phyloP scores from a whole-genome alignment of 108 stramenopile species.

The Cyclotella baltica region DNA sequence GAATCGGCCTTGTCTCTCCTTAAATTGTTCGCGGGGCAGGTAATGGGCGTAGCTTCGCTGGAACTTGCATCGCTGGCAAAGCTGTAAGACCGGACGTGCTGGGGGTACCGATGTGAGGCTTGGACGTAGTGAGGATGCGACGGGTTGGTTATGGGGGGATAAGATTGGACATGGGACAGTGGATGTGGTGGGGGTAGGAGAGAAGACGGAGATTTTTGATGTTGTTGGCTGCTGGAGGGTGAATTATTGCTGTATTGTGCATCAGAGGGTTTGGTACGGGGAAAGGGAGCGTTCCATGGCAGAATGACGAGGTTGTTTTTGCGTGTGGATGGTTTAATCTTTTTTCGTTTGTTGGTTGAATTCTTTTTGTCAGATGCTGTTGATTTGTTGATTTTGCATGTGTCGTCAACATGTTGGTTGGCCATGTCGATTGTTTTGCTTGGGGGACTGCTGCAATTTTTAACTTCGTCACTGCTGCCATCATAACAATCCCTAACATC shows the following conservation, averaged over 20 bases:
- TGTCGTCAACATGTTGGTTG: not conserved
- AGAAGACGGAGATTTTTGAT: conserved; percentile 1
- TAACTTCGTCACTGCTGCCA: not conserved
- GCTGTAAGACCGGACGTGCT: conserved; percentile 7
- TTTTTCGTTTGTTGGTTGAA: conserved; percentile 17
- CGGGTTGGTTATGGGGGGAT: conserved; percentile 17
- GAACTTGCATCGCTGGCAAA: conserved; percentile 3
- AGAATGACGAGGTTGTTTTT: conserved; percentile 45
- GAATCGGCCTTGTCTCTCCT: not conserved
- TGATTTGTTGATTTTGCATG: not conserved
- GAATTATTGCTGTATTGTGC: not conserved
- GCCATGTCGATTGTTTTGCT: not conserved
- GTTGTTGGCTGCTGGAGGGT: not conserved
- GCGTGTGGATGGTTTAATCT: conserved; percentile 6
- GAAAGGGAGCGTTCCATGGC: conserved; percentile 11
- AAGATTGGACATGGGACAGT: conserved; percentile 1
- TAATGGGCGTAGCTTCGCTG: conserved; percentile 14
- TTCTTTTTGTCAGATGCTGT: conserved; percentile 2
- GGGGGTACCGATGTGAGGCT: not conserved
- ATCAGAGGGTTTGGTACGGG: not conserved
- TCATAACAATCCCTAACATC: not conserved
- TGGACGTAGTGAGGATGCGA: not conserved
- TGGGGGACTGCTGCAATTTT: no score
- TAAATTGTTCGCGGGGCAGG: not conserved
- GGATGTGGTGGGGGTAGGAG: conserved; percentile 13